These are phyloP conservation scores for Pleurotus platypus DNA, from an alignment of 768 basidiomycete genomes.

Conservation along the genomic window DNA sequence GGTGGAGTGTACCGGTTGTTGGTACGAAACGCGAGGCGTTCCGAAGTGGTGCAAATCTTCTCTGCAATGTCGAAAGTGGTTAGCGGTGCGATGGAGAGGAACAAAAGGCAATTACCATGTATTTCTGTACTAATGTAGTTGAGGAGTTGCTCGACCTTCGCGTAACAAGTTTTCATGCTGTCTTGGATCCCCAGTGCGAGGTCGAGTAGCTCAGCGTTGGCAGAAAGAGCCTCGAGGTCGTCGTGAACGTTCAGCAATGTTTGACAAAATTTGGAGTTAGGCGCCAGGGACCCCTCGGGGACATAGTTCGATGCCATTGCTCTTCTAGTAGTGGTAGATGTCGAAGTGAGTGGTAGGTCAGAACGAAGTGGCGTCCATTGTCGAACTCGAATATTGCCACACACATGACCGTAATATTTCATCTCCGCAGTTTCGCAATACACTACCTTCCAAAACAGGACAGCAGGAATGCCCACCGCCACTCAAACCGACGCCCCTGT, in stretches of 20 bases:
- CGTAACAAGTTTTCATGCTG: not conserved
- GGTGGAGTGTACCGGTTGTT: not conserved
- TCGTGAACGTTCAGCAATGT: not conserved
- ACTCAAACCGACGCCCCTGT: too few relatives aligned
- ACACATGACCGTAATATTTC: too few relatives aligned
- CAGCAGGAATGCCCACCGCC: too few relatives aligned
- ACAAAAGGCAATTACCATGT: too few relatives aligned
- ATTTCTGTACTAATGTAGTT: too few relatives aligned
- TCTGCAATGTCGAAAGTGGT: not conserved
- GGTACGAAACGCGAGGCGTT: not conserved
- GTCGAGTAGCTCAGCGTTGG: not conserved
- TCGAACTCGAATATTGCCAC: too few relatives aligned
- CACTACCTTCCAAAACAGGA: too few relatives aligned
- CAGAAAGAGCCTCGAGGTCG: not conserved
- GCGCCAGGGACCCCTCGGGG: not conserved
- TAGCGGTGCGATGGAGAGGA: not conserved
- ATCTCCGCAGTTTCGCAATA: too few relatives aligned
- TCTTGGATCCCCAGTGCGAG: not conserved
- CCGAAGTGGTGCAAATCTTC: not conserved
- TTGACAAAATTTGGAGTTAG: not conserved
- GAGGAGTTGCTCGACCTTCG: not conserved
- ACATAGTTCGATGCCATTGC: not conserved
- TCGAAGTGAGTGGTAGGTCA: too few relatives aligned
- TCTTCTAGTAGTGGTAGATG: slow-evolving; percentile 29
- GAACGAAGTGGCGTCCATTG: too few relatives aligned